A percentile compares a stretch with the other conserved stretches of the same genome.
These are phyloP conservation scores for Podila epicladia DNA, from an alignment of 192 early-diverging fungal species.

Conservation along the genomic window DNA sequence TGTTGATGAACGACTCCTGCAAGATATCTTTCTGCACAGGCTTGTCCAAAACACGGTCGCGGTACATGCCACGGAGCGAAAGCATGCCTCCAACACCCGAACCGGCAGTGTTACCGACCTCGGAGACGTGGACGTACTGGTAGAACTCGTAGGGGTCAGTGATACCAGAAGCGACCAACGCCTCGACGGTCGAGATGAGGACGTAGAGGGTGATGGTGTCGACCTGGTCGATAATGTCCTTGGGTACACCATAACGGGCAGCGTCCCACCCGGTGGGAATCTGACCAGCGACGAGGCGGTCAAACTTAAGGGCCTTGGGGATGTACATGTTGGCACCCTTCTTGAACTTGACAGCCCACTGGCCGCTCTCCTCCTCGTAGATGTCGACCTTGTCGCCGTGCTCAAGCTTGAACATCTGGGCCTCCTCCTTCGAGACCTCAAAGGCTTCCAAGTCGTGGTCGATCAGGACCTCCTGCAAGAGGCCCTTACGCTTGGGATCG, in stretches of 20 bases:
- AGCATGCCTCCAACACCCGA: constrained; percentile 91
- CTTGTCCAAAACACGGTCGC: constrained; percentile 80
- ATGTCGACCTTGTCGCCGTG: constrained; percentile 85
- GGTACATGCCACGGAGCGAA: constrained; percentile 82
- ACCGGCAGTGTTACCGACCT: constrained; percentile 91
- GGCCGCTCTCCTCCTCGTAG: constrained; percentile 70
- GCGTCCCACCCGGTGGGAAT: constrained; percentile 97
- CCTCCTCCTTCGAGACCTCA: constrained; percentile 88
- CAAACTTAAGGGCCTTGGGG: constrained; percentile 93
- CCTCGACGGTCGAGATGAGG: constrained; percentile 92
- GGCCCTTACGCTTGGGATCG: constrained; percentile 85
- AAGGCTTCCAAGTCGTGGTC: constrained; percentile 89
- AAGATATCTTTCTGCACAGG: constrained; percentile 91
- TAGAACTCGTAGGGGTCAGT: constrained; percentile 98
- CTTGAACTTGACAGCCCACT: constrained; percentile 81
- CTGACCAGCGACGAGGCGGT: constrained; percentile 88
- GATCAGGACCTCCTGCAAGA: constrained; percentile 91
- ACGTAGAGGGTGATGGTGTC: constrained; percentile 92
- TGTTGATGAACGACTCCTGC: constrained; percentile 97
- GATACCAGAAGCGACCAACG: constrained; percentile 88
- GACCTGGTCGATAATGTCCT: constrained; percentile 91
- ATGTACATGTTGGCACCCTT: constrained; percentile 91
- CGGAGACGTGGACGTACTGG: constrained; percentile 94
- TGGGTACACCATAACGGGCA: constrained; percentile 90
- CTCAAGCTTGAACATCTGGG: constrained; percentile 81